Conservation (phyloP, 176 grass and related monocot genomes). For the Musa acuminata region DNA sequence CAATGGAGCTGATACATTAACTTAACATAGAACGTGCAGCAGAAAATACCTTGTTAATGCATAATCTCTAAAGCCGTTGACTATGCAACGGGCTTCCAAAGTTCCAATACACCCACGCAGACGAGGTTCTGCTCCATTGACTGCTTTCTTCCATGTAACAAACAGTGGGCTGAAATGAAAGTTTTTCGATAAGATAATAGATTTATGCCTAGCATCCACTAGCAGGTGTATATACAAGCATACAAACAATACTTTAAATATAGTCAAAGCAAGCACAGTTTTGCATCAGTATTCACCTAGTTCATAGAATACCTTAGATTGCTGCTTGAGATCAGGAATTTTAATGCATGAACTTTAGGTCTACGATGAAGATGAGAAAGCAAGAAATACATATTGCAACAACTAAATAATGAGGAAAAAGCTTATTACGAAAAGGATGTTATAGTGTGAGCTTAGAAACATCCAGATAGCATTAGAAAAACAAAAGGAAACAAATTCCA, state of each 20-base stretch:
- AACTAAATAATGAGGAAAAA: too few relatives aligned
- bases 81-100: constrained; percentile 70
- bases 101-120: constrained; percentile 96
- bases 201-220: neutral
- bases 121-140: constrained; percentile 79
- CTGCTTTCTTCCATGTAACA: constrained; percentile 97
- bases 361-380: neutral
- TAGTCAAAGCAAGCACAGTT: neutral
- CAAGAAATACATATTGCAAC: too few relatives aligned
- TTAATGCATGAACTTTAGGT: neutral
- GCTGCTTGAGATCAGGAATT: too few relatives aligned
- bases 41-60: constrained; percentile 70
- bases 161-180: constrained; percentile 79
- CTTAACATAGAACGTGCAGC: neutral
- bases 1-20: too few relatives aligned
- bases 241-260: neutral
- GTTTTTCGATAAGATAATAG: neutral
- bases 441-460: too few relatives aligned
- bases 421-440: too few relatives aligned
- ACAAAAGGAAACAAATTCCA: too few relatives aligned
- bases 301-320: neutral
- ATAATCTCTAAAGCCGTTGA: constrained; percentile 84
- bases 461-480: too few relatives aligned
- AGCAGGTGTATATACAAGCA: neutral
- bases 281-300: neutral